These are phyloP conservation scores for Talaromyces amestolkiae DNA, from an alignment of 2,329 filamentous ascomycete species.

Conservation along the genomic window DNA sequence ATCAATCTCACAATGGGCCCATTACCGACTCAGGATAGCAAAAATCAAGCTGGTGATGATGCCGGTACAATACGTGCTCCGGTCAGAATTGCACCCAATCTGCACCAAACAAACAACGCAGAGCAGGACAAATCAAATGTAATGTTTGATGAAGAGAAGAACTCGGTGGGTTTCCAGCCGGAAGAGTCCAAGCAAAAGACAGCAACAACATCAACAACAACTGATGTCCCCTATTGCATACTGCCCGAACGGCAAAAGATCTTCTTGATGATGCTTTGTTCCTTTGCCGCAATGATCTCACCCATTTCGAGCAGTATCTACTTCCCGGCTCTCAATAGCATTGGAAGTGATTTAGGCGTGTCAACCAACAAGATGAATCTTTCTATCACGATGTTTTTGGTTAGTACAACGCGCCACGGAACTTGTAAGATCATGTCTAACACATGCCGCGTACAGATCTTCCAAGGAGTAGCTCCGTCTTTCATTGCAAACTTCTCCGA, in stretches of 20 bases:
- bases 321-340: conserved; percentile 44
- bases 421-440: not conserved
- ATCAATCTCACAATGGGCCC: not conserved
- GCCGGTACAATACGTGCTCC: not conserved
- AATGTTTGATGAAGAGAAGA: not conserved
- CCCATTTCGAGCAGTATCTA: conserved; percentile 36
- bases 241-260: conserved; percentile 9
- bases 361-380: conserved; percentile 41
- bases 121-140: not conserved
- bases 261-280: conserved; percentile 12
- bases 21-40: not conserved
- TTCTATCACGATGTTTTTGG: conserved; percentile 46
- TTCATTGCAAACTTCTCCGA: conserved; percentile 53
- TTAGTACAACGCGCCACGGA: not conserved
- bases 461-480: conserved; percentile 55
- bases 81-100: not conserved
- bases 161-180: not conserved
- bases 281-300: conserved; percentile 12
- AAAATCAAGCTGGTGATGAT: not conserved
- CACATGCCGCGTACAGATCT: conserved; percentile 34
- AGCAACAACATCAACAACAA: not conserved
- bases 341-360: conserved; percentile 41
- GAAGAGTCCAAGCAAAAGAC: not conserved
- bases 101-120: not conserved
- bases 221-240: conserved; percentile 9